A percentile compares a stretch with the other conserved stretches of the same genome.
Conservation (phyloP, 2,329 filamentous ascomycete genomes). For the Xylariales sp. region DNA sequence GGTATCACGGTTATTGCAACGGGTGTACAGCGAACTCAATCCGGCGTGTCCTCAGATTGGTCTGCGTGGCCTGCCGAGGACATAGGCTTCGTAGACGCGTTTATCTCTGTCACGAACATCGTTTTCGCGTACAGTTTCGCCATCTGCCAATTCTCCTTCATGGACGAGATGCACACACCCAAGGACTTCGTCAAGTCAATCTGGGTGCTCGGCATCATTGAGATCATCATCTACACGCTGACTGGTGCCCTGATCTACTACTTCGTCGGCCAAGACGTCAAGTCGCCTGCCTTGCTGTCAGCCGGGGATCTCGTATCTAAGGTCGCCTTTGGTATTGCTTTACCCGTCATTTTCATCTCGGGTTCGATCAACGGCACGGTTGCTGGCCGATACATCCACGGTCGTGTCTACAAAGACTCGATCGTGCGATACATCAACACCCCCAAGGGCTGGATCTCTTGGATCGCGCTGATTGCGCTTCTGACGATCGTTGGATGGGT, state of each 20-base stretch:
- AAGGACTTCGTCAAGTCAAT: conserved; percentile 55
- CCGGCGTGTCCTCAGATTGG: conserved; percentile 45
- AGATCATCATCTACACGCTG: conserved; percentile 69
- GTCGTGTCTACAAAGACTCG: conserved; percentile 49
- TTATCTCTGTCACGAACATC: conserved; percentile 69
- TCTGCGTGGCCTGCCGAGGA: conserved; percentile 50
- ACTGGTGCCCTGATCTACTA: conserved; percentile 72
- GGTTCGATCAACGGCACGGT: conserved; percentile 73
- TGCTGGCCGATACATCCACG: conserved; percentile 54
- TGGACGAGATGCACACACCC: conserved; percentile 57
- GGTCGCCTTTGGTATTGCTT: conserved; percentile 70
- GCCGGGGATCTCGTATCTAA: conserved; percentile 65
- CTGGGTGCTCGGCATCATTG: conserved; percentile 64
- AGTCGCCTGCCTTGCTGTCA: conserved; percentile 70
- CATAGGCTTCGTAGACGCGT: conserved; percentile 59
- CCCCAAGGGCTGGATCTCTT: conserved; percentile 54
- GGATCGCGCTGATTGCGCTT: conserved; percentile 67
- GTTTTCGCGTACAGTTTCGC: conserved; percentile 68
- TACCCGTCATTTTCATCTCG: conserved; percentile 73
- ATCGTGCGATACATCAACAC: conserved; percentile 51
- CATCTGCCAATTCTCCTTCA: conserved; percentile 54
- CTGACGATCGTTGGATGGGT: conserved; percentile 75
- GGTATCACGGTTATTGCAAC: conserved; percentile 70
- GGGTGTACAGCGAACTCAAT: conserved; percentile 53
- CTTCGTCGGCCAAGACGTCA: conserved; percentile 67